A percentile compares a stretch with the other conserved stretches of the same genome.
phyloP scores from a whole-genome alignment of 2,329 filamentous ascomycete genomes.

The Penicillium sp. region DNA sequence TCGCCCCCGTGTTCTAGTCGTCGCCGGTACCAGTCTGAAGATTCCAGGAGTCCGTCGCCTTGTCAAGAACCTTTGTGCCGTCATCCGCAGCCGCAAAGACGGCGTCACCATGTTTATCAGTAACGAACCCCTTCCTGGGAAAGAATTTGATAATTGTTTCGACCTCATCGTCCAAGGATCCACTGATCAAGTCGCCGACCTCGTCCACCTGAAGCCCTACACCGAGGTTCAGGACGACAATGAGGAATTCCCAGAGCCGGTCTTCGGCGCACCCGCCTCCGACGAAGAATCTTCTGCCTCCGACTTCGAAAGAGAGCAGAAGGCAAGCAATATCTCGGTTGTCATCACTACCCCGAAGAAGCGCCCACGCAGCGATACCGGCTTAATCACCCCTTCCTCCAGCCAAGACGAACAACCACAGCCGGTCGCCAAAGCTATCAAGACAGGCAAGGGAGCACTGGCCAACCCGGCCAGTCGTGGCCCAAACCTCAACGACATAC shows the following conservation, averaged over 20 bases:
- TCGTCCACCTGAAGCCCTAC: constrained; percentile 61
- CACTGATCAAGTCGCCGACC: constrained; percentile 82
- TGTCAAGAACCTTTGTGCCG: constrained; percentile 85
- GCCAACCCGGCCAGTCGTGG: constrained; percentile 39
- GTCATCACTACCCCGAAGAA: constrained; percentile 47
- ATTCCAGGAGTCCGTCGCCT: constrained; percentile 90
- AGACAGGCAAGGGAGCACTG: constrained; percentile 10
- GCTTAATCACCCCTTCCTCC: constrained; percentile 48
- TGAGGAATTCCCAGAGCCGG: constrained; percentile 38
- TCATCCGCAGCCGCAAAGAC: constrained; percentile 75
- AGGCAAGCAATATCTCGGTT: constrained; percentile 33
- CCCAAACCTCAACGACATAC: constrained; percentile 30
- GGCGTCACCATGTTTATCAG: constrained; percentile 96
- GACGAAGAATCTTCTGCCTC: constrained; percentile 43
- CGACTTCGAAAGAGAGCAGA: neutral
- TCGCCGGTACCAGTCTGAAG: constrained; percentile 94
- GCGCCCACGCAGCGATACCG: constrained; percentile 35
- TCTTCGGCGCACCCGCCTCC: constrained; percentile 34
- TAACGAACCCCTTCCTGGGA: constrained; percentile 78
- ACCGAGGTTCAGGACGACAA: constrained; percentile 54
- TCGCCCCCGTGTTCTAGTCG: constrained; percentile 87
- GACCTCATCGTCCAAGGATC: constrained; percentile 86
- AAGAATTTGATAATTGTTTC: constrained; percentile 90
- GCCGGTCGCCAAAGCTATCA: constrained; percentile 26
- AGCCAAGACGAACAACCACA: constrained; percentile 42